Percentiles rank a stretch among this genome's conserved stretches.
Evolutionary conservation across 495 filamentous ascomycete species (phyloP).

Genomic region (Penicillium egyptiacum): DNA sequence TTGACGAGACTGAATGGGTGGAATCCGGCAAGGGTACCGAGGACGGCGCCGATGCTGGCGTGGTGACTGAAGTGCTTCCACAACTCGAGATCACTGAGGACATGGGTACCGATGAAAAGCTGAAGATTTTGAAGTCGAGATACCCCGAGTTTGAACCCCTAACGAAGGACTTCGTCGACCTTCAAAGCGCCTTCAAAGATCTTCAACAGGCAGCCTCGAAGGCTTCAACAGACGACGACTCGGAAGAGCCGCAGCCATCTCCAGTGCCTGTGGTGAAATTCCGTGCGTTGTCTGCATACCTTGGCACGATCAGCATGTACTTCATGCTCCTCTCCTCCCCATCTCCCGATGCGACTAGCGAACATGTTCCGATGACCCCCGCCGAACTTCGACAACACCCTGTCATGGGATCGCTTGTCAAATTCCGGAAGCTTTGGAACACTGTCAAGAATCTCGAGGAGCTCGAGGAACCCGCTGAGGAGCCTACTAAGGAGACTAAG

Average conservation of each 20-base stretch:
- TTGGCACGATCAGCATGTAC: slow-evolving; percentile 86
- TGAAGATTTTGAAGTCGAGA: slow-evolving; percentile 70
- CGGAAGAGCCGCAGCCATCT: slow-evolving; percentile 32
- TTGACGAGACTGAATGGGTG: slow-evolving; percentile 85
- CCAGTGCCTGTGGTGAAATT: slow-evolving; percentile 65
- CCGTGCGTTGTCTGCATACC: slow-evolving; percentile 75
- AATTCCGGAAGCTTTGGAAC: slow-evolving; percentile 78
- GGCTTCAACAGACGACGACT: slow-evolving; percentile 35
- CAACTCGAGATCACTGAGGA: slow-evolving; percentile 77
- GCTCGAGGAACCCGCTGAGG: slow-evolving; percentile 14
- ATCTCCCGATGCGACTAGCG: slow-evolving; percentile 50
- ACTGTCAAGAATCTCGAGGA: slow-evolving; percentile 59
- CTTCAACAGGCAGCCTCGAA: slow-evolving; percentile 55
- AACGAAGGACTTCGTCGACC: slow-evolving; percentile 70
- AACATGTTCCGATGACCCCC: slow-evolving; percentile 58
- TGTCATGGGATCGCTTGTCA: slow-evolving; percentile 80
- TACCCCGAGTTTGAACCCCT: slow-evolving; percentile 92
- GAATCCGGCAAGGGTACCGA: slow-evolving; percentile 43
- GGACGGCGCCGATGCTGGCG: slow-evolving; percentile 44
- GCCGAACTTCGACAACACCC: slow-evolving; percentile 79
- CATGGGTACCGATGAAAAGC: slow-evolving; percentile 71
- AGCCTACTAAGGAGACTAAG: slow-evolving; percentile 11
- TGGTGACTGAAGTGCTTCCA: slow-evolving; percentile 79
- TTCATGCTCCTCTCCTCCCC: slow-evolving; percentile 85
- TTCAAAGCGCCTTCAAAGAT: slow-evolving; percentile 64